Evolutionary conservation across 1,284 basidiomycete genomes (phyloP), one percentile per base, ranked within the genome.

Genomic region (Psilocybe mexicana): DNA sequence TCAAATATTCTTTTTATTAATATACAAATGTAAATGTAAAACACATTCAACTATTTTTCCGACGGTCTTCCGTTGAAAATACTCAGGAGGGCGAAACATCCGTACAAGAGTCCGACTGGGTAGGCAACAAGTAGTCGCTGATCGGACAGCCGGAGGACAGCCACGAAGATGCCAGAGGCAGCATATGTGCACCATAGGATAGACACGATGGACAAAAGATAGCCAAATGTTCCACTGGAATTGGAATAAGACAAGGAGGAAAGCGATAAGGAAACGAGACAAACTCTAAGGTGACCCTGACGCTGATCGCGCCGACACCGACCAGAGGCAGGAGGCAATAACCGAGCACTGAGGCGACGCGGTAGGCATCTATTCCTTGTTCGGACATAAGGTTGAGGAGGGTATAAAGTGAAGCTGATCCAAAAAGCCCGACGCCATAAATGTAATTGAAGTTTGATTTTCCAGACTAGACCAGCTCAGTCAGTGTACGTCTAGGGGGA

Each of bases 401-500:
- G 46, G 88, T 86, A 79, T 99, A 99, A 70, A 99, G 91, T 38
- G 94, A 94, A n/a, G 87, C 82, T 2, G 92, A 94, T 53, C 97
- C 97, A 65, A 99, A 85, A 11, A 98, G 83, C 49, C 93, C 96
- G 61, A 99, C 93, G 51, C 97, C 97, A 73, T 99, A 99, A 64
- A 99, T 98, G 75, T 98, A 98, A 30, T 94, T 95, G 74, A 99
- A 99, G 72, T 98, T 97, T 6, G 94, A 93, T 79, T 98, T 98
- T 61, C 97, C 97, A 12, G 94, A 95, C 95, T 98, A 42, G 23
- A 33, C 43, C 24, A 42, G 46, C 49, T 62, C 50, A 57, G 54
- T 30, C 36, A 45, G 25, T 48, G 44, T 43, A 33, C 28, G 24
- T 52, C 26, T 45, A 64, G 12, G 55, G 53, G 38, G 43, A 45